phyloP scores from a whole-genome alignment of 129 eudicot species.

The Deinandra increscens region DNA sequence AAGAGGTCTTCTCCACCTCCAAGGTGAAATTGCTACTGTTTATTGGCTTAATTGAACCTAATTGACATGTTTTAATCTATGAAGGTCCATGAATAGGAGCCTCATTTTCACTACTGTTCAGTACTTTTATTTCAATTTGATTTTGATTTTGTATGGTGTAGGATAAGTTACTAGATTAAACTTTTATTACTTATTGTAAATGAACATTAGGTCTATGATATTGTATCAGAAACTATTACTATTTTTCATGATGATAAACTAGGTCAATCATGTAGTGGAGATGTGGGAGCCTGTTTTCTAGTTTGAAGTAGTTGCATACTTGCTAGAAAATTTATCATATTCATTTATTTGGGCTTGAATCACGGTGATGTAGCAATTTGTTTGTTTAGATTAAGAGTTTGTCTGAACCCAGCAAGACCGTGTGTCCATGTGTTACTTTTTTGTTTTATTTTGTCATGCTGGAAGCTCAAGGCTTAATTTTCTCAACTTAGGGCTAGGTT shows the following conservation, averaged over 20 bases:
- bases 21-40: conserved; percentile 37
- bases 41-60: not conserved
- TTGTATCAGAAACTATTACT: not conserved
- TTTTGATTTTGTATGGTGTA: not conserved
- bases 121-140: not conserved
- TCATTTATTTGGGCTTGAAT: not conserved
- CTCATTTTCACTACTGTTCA: no score
- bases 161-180: not conserved
- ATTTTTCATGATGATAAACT: not conserved
- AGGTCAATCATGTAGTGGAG: not conserved
- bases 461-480: not conserved
- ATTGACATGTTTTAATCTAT: not conserved
- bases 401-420: not conserved
- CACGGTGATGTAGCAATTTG: not conserved
- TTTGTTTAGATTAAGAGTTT: not conserved
- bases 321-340: not conserved
- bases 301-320: not conserved
- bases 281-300: not conserved
- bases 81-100: not conserved
- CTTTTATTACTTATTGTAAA: not conserved
- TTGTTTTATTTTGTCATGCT: not conserved
- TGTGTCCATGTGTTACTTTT: not conserved
- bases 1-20: conserved; percentile 73
- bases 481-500: not conserved
- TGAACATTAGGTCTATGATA: not conserved